Percentiles rank a stretch among this genome's conserved stretches.
Evolutionary conservation across 352 stramenopile genomes (phyloP).

Genomic region (Phytophthora capsici): DNA sequence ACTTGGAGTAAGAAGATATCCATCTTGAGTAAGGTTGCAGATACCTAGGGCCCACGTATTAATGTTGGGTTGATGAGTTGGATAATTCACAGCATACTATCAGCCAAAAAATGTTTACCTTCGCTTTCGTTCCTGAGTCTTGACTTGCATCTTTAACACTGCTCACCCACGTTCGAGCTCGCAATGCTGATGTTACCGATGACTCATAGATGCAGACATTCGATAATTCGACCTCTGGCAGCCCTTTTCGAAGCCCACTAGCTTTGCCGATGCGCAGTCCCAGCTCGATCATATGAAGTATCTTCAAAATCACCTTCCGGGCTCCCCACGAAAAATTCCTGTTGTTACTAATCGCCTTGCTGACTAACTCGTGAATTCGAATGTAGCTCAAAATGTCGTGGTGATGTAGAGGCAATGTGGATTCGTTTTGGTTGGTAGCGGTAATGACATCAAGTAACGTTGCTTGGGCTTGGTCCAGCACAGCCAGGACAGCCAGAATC

Average conservation of each 20-base stretch:
- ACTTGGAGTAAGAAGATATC: conserved; percentile 73
- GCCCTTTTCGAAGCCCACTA: conserved; percentile 31
- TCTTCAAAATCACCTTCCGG: conserved; percentile 47
- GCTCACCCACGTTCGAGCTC: conserved; percentile 45
- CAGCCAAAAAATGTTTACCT: conserved; percentile 25
- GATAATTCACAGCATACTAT: too few relatives aligned
- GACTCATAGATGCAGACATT: conserved; percentile 32
- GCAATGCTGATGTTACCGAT: conserved; percentile 24
- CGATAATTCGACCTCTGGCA: neutral
- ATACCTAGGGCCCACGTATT: conserved; percentile 38
- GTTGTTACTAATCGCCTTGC: conserved; percentile 36
- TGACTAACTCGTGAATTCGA: conserved; percentile 42
- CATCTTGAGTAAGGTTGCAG: conserved; percentile 63
- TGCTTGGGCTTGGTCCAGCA: conserved; percentile 48
- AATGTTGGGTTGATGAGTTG: neutral
- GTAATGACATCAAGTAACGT: conserved; percentile 36
- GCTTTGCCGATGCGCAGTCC: conserved; percentile 52
- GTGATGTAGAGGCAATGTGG: conserved; percentile 26
- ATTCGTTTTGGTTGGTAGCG: neutral
- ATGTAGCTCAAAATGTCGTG: conserved; percentile 41
- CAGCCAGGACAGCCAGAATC: conserved; percentile 40
- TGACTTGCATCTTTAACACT: conserved; percentile 49
- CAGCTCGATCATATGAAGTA: conserved; percentile 55
- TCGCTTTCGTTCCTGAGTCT: conserved; percentile 48
- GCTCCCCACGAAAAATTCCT: conserved; percentile 45